Evolutionary conservation across 257 asterid species (phyloP).

Genomic region (Nyctanthes arbortristis): DNA sequence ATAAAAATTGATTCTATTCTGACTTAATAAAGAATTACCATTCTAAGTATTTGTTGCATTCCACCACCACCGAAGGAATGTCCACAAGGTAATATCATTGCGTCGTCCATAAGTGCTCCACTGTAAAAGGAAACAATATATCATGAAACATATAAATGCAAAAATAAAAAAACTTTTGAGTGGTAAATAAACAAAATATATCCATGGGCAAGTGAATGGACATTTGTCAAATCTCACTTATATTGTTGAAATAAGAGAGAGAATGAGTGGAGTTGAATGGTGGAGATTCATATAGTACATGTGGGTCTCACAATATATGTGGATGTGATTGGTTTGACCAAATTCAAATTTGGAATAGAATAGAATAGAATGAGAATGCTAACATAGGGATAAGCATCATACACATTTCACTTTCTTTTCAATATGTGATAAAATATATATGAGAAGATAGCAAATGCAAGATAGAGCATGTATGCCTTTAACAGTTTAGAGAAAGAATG

Average conservation of each 20-base stretch:
- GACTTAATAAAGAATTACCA: slow-evolving; percentile 46
- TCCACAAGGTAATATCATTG: slow-evolving; percentile 95
- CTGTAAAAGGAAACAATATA: slow-evolving; percentile 44
- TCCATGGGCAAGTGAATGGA: background rate
- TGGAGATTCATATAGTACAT: too few species aligned
- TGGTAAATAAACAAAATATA: background rate
- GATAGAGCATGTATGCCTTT: background rate
- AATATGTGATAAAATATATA: background rate
- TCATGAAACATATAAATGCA: slow-evolving; percentile 10
- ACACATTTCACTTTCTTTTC: background rate
- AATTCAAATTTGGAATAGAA: too few species aligned
- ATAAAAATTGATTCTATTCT: background rate
- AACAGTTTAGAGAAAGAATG: background rate
- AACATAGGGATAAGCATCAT: background rate
- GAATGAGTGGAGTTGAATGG: too few species aligned
- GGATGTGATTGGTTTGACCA: too few species aligned
- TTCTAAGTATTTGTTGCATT: slow-evolving; percentile 57
- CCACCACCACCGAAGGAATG: slow-evolving; percentile 91
- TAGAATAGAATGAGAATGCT: too few species aligned
- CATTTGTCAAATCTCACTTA: background rate
- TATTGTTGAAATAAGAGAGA: too few species aligned
- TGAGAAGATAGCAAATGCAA: background rate
- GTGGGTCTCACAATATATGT: too few species aligned
- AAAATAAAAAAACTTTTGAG: background rate
- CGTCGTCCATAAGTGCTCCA: slow-evolving; percentile 93